These are phyloP conservation scores for Rhynchosporium graminicola DNA, from an alignment of 2,329 filamentous ascomycete genomes.

Conservation along the genomic window DNA sequence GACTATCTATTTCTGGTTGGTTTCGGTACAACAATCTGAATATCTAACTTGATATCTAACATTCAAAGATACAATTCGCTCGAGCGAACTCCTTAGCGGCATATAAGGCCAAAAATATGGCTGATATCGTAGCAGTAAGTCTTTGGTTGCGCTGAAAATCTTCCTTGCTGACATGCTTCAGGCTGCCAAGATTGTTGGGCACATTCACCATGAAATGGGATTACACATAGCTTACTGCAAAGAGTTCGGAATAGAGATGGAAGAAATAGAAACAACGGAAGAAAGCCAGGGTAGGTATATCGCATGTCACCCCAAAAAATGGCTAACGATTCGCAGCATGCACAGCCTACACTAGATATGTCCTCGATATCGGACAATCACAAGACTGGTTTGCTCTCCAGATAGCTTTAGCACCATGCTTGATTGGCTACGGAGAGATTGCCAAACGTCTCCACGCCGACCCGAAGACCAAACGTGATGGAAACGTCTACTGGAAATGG, in stretches of 20 bases:
- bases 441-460: slow-evolving; percentile 69
- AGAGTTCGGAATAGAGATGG: slow-evolving; percentile 72
- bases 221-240: slow-evolving; percentile 83
- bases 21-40: slow-evolving; percentile 14
- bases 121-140: slow-evolving; percentile 69
- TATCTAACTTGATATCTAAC: background rate
- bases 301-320: background rate
- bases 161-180: slow-evolving; percentile 35
- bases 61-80: slow-evolving; percentile 74
- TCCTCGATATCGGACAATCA: slow-evolving; percentile 84
- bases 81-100: slow-evolving; percentile 81
- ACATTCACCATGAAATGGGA: slow-evolving; percentile 77
- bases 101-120: slow-evolving; percentile 77
- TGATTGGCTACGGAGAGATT: slow-evolving; percentile 85
- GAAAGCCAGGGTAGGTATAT: slow-evolving; percentile 66
- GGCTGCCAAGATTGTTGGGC: slow-evolving; percentile 70
- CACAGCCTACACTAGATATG: slow-evolving; percentile 80
- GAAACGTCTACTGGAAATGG: slow-evolving; percentile 85
- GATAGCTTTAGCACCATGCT: slow-evolving; percentile 79
- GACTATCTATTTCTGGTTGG: slow-evolving; percentile 86
- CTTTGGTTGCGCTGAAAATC: background rate
- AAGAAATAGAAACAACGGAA: slow-evolving; percentile 70
- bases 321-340: slow-evolving; percentile 52
- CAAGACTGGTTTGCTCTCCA: slow-evolving; percentile 88
- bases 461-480: slow-evolving; percentile 59